phyloP scores from a whole-genome alignment of 129 eudicot species.

The Arctium lappa region DNA sequence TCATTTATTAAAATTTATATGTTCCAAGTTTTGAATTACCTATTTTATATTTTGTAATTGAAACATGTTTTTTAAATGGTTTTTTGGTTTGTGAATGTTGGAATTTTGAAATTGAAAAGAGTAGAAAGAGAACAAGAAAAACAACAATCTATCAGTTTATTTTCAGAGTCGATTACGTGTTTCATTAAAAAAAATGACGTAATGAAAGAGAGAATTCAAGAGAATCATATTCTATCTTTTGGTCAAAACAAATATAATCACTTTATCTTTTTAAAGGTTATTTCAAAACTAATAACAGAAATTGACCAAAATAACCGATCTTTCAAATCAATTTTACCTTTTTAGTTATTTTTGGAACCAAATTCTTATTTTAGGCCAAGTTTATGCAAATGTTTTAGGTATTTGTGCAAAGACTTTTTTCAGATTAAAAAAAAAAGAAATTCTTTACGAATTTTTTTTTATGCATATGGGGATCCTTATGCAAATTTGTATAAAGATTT shows the following conservation, averaged over 20 bases:
- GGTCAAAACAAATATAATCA: background rate
- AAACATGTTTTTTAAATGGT: background rate
- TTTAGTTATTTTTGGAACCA: no score
- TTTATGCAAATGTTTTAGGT: no score
- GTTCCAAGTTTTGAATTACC: background rate
- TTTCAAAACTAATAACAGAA: background rate
- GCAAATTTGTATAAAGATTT: no score
- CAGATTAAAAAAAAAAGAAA: no score
- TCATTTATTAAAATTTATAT: background rate
- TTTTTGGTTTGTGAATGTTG: background rate
- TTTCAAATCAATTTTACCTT: no score
- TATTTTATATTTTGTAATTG: background rate
- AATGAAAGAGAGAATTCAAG: background rate
- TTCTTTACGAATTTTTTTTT: no score
- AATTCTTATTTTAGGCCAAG: no score
- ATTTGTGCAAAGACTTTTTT: no score
- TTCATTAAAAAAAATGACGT: background rate
- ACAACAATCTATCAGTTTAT: background rate
- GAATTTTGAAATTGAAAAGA: background rate
- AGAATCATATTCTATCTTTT: background rate
- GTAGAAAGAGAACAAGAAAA: background rate
- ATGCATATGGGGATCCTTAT: no score
- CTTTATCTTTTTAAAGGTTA: background rate
- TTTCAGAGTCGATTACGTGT: background rate
- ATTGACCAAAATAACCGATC: no score